phyloP scores from a whole-genome alignment of 1,284 basidiomycete genomes.

The Malassezia vespertilionis region DNA sequence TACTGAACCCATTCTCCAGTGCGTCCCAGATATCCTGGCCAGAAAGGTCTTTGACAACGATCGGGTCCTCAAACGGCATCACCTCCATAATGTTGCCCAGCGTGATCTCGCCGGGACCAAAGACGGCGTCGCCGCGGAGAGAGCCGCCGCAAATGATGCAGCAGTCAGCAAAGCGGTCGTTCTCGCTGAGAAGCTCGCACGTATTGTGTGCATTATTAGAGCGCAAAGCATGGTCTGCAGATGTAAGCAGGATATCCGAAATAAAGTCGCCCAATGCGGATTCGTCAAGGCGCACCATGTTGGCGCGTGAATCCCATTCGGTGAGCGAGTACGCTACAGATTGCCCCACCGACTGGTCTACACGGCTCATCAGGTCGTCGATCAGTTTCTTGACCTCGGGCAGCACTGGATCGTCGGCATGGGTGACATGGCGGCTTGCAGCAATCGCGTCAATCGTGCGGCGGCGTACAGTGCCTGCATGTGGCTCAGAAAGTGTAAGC shows the following conservation, averaged over 20 bases:
- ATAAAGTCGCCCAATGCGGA: constrained; percentile 77
- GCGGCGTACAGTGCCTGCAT: constrained; percentile 55
- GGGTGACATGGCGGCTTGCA: constrained; percentile 59
- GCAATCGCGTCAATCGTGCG: constrained; percentile 59
- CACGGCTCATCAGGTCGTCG: constrained; percentile 59
- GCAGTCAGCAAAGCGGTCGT: constrained; percentile 25
- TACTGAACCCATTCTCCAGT: constrained; percentile 62
- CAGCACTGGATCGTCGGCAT: constrained; percentile 57
- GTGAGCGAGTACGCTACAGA: constrained; percentile 61
- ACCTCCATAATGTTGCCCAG: constrained; percentile 77
- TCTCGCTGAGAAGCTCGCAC: not conserved
- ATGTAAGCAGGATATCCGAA: constrained; percentile 70
- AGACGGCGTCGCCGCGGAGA: constrained; percentile 70
- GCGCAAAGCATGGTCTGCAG: constrained; percentile 69
- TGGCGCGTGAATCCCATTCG: constrained; percentile 64
- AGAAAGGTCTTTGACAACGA: constrained; percentile 67
- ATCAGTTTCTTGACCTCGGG: constrained; percentile 57
- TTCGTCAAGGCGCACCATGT: constrained; percentile 62
- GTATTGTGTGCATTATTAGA: constrained; percentile 20
- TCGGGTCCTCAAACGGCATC: constrained; percentile 74
- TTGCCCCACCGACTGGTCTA: constrained; percentile 58
- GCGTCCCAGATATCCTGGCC: constrained; percentile 71
- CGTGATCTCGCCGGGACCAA: constrained; percentile 62
- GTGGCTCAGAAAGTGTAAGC: constrained; percentile 58
- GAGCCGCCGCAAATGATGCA: constrained; percentile 54